Conservation (phyloP, 768 basidiomycete genomes). For the Pisolithus orientalis region DNA sequence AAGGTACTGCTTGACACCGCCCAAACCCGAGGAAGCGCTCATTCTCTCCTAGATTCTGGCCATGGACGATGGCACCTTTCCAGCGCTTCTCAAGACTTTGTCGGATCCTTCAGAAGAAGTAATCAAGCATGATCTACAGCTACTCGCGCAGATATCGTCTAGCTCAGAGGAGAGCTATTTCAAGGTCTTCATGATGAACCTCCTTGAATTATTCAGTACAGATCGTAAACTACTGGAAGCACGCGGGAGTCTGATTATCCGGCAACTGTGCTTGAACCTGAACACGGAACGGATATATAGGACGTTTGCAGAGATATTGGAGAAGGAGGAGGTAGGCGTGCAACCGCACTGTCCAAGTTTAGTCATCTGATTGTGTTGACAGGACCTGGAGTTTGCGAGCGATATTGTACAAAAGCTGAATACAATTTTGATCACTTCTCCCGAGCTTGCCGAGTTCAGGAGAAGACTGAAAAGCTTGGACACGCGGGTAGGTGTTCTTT, state of each 20-base stretch:
- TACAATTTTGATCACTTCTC: conserved; percentile 93
- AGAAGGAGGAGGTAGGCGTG: conserved; percentile 85
- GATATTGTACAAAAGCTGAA: conserved; percentile 97
- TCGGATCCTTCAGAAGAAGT: conserved; percentile 98
- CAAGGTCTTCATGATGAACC: conserved; percentile 90
- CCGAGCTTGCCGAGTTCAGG: conserved; percentile 92
- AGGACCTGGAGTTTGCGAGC: conserved; percentile 98
- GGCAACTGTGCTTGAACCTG: conserved; percentile 88
- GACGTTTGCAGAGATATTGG: conserved; percentile 93
- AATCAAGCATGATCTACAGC: conserved; percentile 92
- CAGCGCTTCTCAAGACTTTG: conserved; percentile 88
- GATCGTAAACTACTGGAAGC: conserved; percentile 86
- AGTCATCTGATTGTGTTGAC: neutral
- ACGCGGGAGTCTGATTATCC: conserved; percentile 90
- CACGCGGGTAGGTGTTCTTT: conserved; percentile 58
- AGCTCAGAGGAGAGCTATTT: conserved; percentile 95
- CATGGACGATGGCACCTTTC: conserved; percentile 96
- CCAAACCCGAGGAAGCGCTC: neutral
- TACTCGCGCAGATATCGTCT: conserved; percentile 95
- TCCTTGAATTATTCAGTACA: conserved; percentile 92
- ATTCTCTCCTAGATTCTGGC: conserved; percentile 65
- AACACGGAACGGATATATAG: conserved; percentile 95
- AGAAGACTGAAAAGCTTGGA: conserved; percentile 90
- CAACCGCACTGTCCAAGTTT: neutral
- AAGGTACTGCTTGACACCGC: conserved; percentile 49